phyloP scores from a whole-genome alignment of 2,329 filamentous ascomycete genomes.

The Pseudogymnoascus sp. region DNA sequence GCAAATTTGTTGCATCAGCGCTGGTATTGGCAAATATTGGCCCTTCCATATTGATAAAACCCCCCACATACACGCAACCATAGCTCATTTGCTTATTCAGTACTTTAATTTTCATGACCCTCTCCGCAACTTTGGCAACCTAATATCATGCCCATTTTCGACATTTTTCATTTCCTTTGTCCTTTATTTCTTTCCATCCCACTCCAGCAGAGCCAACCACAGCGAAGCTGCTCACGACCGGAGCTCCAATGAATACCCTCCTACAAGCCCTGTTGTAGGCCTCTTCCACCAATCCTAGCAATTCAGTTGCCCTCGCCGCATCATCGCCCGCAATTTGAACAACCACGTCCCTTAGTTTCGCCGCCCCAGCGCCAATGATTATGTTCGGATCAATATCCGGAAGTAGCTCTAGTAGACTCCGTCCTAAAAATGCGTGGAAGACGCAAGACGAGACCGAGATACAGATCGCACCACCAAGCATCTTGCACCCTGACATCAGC shows the following conservation, averaged over 20 bases:
- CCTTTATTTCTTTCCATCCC: background rate
- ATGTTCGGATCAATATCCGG: background rate
- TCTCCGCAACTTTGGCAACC: background rate
- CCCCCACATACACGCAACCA: background rate
- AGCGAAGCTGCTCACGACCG: background rate
- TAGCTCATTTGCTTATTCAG: background rate
- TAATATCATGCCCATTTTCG: background rate
- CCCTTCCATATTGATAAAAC: too few species aligned
- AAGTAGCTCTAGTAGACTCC: background rate
- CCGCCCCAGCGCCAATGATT: background rate
- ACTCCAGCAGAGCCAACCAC: background rate
- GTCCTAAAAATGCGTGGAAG: slow-evolving; percentile 33
- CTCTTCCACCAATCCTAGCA: background rate
- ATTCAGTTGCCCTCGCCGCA: background rate
- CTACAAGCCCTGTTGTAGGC: background rate
- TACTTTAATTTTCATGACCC: background rate
- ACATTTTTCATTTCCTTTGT: background rate
- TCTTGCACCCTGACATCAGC: slow-evolving; percentile 54
- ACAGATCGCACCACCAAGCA: slow-evolving; percentile 57
- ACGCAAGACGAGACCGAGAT: slow-evolving; percentile 59
- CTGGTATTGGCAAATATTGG: too few species aligned
- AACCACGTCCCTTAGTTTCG: background rate
- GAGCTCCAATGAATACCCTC: background rate
- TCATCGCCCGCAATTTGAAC: background rate
- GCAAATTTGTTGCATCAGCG: too few species aligned